Conservation (phyloP, 164 flowering plant species). For the Vitis rupestris region DNA sequence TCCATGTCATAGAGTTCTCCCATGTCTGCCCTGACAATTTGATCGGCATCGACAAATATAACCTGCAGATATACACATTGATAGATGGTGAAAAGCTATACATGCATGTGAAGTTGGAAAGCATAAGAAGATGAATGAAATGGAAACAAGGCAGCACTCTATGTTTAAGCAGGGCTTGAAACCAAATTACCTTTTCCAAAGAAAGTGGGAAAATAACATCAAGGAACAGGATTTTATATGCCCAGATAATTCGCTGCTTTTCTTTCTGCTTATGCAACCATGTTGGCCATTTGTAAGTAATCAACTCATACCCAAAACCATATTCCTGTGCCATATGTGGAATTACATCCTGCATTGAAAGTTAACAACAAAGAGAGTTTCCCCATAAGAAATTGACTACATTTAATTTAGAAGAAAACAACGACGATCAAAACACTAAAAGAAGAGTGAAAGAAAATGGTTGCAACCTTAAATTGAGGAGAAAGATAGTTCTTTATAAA, state of each 20-base stretch:
- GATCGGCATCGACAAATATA: conserved; percentile 99
- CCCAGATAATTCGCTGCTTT: conserved; percentile 98
- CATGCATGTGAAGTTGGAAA: neutral
- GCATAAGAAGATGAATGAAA: neutral
- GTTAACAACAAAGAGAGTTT: neutral
- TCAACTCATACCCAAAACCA: conserved; percentile 88
- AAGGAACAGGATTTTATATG: conserved; percentile 92
- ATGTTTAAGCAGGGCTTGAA: neutral
- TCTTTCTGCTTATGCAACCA: conserved; percentile 99
- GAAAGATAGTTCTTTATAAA: conserved; percentile 98
- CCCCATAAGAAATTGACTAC: neutral
- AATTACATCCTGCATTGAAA: conserved; percentile 70
- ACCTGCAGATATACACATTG: conserved; percentile 52
- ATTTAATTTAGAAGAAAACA: neutral
- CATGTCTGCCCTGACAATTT: conserved; percentile 91
- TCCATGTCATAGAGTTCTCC: conserved; percentile 99
- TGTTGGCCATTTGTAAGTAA: conserved; percentile 98
- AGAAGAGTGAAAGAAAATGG: neutral
- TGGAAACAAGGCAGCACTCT: conserved; percentile 1
- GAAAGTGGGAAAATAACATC: conserved; percentile 98
- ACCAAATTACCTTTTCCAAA: conserved; percentile 71
- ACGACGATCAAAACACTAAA: neutral
- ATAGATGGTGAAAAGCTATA: neutral
- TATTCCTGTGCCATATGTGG: conserved; percentile 94
- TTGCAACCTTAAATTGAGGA: conserved; percentile 88